Evolutionary conservation across 371 early-diverging fungal genomes (phyloP).

Genomic region (Umbelopsis sp.): DNA sequence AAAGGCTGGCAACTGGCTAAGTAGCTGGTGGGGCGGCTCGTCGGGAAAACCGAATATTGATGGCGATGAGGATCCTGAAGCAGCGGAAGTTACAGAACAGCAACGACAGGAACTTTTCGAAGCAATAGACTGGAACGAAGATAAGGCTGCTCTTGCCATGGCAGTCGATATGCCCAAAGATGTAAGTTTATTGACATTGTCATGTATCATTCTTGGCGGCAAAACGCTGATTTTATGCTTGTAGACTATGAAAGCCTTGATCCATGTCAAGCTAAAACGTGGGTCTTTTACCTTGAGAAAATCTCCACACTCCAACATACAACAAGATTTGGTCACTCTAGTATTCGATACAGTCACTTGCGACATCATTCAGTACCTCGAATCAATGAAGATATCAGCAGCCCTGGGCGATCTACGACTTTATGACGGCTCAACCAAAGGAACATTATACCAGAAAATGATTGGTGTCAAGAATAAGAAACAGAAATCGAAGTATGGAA

Average conservation of each 20-base stretch:
- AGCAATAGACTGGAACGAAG: constrained; percentile 94
- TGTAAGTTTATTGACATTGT: constrained; percentile 38
- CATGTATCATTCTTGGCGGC: too few species aligned
- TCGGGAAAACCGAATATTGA: constrained; percentile 13
- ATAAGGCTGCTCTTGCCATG: constrained; percentile 61
- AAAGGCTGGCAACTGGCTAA: constrained; percentile 57
- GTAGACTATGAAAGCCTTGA: constrained; percentile 65
- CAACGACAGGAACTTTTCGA: constrained; percentile 90
- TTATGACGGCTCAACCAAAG: constrained; percentile 77
- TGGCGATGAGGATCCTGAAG: constrained; percentile 31
- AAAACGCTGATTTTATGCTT: constrained; percentile 3
- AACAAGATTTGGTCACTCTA: constrained; percentile 61
- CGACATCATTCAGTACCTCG: constrained; percentile 62
- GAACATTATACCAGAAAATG: constrained; percentile 80
- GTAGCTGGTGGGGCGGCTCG: constrained; percentile 69
- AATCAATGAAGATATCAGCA: constrained; percentile 73
- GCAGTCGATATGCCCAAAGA: constrained; percentile 81
- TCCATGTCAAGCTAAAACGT: constrained; percentile 74
- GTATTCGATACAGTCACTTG: constrained; percentile 69
- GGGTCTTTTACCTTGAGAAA: constrained; percentile 86
- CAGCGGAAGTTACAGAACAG: constrained; percentile 67
- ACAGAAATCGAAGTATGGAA: constrained; percentile 22
- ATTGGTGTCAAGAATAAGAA: constrained; percentile 79
- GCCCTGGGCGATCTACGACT: constrained; percentile 80
- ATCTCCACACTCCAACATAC: constrained; percentile 61